phyloP scores from a whole-genome alignment of 139 green algal species.

The Nannochloris sp. region DNA sequence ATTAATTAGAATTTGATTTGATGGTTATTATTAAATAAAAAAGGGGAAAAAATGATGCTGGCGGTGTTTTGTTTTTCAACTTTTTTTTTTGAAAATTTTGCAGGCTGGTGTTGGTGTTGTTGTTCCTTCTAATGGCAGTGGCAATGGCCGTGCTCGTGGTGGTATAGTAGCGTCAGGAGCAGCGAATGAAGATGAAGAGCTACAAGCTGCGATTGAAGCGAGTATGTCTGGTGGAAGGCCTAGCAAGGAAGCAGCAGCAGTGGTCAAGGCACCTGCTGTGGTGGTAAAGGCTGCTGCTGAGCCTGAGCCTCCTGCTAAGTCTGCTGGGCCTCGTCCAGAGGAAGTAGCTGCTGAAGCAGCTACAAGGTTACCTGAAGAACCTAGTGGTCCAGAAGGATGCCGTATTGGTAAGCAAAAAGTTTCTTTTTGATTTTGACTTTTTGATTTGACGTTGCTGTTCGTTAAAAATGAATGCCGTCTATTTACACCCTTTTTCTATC shows the following conservation, averaged over 20 bases:
- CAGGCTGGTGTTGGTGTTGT: too few species aligned
- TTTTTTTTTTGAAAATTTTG: too few species aligned
- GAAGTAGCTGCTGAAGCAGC: slow-evolving; percentile 31
- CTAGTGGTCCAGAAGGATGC: slow-evolving; percentile 30
- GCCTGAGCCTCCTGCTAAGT: not conserved
- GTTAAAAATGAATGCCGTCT: not conserved
- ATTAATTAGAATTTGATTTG: too few species aligned
- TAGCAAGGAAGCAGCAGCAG: not conserved
- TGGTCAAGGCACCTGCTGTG: not conserved
- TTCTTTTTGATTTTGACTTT: too few species aligned
- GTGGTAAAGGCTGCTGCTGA: not conserved
- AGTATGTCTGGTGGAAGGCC: not conserved
- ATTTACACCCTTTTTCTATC: not conserved
- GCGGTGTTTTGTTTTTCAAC: too few species aligned
- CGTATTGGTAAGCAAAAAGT: slow-evolving; percentile 37
- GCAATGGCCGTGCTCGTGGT: too few species aligned
- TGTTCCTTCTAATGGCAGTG: too few species aligned
- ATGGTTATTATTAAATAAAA: too few species aligned
- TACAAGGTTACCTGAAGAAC: slow-evolving; percentile 42
- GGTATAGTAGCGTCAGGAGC: slow-evolving; percentile 4
- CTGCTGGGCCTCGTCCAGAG: not conserved
- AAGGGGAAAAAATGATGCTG: too few species aligned
- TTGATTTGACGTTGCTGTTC: not conserved
- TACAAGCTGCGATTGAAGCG: not conserved
- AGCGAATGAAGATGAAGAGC: slow-evolving; percentile 1